Percentiles rank a stretch among this genome's conserved stretches.
phyloP scores from a whole-genome alignment of 75 land plant species.

The Pinus albicaulis region DNA sequence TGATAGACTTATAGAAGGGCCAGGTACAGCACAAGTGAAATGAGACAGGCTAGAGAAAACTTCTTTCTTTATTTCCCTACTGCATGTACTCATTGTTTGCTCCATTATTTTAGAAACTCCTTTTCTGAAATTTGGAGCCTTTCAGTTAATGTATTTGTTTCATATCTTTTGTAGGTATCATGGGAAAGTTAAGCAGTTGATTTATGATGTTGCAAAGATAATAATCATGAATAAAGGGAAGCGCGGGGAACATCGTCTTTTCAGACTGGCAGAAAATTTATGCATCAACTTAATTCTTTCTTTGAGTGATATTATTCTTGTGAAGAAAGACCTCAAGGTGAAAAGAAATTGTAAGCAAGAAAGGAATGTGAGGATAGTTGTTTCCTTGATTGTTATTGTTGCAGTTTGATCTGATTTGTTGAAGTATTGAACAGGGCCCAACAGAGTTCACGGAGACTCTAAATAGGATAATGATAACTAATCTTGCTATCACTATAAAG shows the following conservation, averaged over 20 bases:
- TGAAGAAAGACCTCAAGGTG: conserved; percentile 96
- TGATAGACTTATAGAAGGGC: no score
- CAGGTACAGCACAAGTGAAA: no score
- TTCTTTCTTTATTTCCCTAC: neutral
- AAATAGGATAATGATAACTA: conserved; percentile 78
- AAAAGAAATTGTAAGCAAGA: neutral
- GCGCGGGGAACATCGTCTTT: conserved; percentile 95
- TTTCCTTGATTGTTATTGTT: neutral
- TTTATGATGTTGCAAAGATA: conserved; percentile 92
- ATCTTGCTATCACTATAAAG: conserved; percentile 96
- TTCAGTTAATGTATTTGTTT: conserved; percentile 1
- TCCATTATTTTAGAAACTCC: neutral
- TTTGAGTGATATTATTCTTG: conserved; percentile 67
- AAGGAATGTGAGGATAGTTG: neutral
- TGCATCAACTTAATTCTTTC: conserved; percentile 93
- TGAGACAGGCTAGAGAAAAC: no score
- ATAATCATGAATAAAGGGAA: conserved; percentile 73
- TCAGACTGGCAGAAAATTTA: conserved; percentile 95
- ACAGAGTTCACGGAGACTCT: conserved; percentile 97
- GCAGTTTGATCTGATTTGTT: neutral
- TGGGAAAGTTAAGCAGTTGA: conserved; percentile 75
- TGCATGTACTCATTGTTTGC: neutral
- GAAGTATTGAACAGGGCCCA: conserved; percentile 58
- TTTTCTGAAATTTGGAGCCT: neutral
- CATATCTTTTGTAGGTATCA: conserved; percentile 55